Conservation (phyloP, 2,329 filamentous ascomycete species). For the Diplodia sapinea region DNA sequence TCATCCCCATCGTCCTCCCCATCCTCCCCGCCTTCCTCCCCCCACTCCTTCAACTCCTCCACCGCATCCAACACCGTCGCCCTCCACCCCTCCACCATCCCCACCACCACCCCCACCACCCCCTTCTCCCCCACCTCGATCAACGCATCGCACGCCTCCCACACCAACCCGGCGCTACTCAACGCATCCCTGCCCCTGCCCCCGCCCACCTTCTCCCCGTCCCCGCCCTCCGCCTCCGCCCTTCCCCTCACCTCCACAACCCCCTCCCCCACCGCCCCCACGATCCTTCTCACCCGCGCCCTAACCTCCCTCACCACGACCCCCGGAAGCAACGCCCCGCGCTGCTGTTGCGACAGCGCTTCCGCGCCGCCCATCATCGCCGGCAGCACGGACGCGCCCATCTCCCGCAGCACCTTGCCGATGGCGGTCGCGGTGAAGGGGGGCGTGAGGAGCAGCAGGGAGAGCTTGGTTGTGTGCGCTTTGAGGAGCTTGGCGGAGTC, state of each 20-base stretch:
- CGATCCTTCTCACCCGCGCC: constrained; percentile 62
- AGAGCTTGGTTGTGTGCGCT: constrained; percentile 86
- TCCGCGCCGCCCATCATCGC: constrained; percentile 71
- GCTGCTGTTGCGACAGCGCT: constrained; percentile 13
- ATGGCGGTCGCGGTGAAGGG: constrained; percentile 85
- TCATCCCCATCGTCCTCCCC: constrained; percentile 45
- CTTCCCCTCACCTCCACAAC: constrained; percentile 40
- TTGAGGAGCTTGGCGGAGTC: constrained; percentile 75
- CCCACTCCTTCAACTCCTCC: constrained; percentile 87
- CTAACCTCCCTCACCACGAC: constrained; percentile 69
- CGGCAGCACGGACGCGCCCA: constrained; percentile 75
- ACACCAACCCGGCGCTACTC: constrained; percentile 75
- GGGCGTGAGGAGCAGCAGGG: constrained; percentile 81
- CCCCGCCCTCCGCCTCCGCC: constrained; percentile 34
- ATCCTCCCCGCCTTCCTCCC: constrained; percentile 66
- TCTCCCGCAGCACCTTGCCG: constrained; percentile 69
- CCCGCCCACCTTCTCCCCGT: constrained; percentile 7
- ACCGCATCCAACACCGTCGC: constrained; percentile 82
- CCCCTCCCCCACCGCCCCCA: constrained; percentile 69
- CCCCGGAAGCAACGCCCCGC: constrained; percentile 50
- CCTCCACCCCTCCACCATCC: constrained; percentile 74
- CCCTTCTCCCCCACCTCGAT: constrained; percentile 68
- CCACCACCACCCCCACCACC: constrained; percentile 71
- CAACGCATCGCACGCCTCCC: constrained; percentile 81
- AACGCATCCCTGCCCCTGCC: constrained; percentile 47